Evolutionary conservation across 1,284 basidiomycete genomes (phyloP).

Genomic region (Dichomitus squalens): DNA sequence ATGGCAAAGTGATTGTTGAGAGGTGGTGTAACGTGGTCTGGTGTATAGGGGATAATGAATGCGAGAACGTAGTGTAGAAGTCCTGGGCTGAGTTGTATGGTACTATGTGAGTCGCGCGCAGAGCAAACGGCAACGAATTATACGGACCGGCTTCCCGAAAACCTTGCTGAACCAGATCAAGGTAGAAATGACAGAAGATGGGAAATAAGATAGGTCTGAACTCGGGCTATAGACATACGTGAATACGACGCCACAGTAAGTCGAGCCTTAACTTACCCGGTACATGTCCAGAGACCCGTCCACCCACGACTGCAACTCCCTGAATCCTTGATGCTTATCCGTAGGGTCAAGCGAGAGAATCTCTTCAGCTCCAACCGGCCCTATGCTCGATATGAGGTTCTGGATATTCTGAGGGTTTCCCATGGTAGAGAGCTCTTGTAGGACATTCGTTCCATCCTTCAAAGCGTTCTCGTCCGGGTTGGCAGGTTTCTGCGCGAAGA

Average conservation of each 20-base stretch:
- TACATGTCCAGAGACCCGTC: conserved; percentile 90
- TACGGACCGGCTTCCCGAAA: conserved; percentile 85
- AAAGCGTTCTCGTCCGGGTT: conserved; percentile 66
- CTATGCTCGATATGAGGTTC: conserved; percentile 73
- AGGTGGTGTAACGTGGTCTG: conserved; percentile 78
- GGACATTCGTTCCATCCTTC: conserved; percentile 64
- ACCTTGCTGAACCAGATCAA: conserved; percentile 91
- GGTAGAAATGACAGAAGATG: conserved; percentile 96
- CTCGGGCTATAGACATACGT: conserved; percentile 68
- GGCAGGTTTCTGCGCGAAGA: conserved; percentile 66
- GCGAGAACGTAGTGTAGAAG: conserved; percentile 77
- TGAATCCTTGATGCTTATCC: conserved; percentile 87
- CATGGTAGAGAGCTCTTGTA: conserved; percentile 67
- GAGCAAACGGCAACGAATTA: neutral
- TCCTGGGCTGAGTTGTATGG: conserved; percentile 55
- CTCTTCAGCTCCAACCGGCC: conserved; percentile 79
- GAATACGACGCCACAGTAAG: conserved; percentile 7
- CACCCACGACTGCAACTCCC: conserved; percentile 92
- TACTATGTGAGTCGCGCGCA: neutral
- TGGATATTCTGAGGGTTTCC: conserved; percentile 71
- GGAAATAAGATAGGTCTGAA: conserved; percentile 93
- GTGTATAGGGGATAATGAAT: conserved; percentile 73
- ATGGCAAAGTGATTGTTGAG: conserved; percentile 80
- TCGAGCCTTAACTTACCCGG: conserved; percentile 47
- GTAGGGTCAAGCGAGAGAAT: conserved; percentile 84